Evolutionary conservation across 2,329 filamentous ascomycete species (phyloP).

Genomic region (Bipolaris cookei): DNA sequence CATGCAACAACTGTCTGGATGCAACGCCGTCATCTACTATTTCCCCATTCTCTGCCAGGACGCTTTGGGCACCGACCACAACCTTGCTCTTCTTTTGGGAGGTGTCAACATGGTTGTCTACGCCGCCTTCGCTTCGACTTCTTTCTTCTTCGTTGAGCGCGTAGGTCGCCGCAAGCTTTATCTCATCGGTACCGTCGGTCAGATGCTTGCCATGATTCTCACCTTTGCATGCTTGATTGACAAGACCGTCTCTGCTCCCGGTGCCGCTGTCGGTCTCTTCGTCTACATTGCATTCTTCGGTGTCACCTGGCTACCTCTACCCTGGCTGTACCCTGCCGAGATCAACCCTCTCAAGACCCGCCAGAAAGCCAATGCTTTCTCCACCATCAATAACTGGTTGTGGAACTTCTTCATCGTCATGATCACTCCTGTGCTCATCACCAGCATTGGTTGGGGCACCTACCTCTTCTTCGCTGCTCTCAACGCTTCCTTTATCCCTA

Average conservation of each 20-base stretch:
- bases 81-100: slow-evolving; percentile 54
- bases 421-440: slow-evolving; percentile 52
- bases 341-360: slow-evolving; percentile 62
- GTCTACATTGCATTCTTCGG: slow-evolving; percentile 73
- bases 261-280: slow-evolving; percentile 67
- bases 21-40: slow-evolving; percentile 55
- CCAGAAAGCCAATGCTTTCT: slow-evolving; percentile 62
- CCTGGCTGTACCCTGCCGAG: slow-evolving; percentile 63
- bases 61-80: slow-evolving; percentile 59
- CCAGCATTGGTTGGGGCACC: slow-evolving; percentile 49
- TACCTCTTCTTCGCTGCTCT: slow-evolving; percentile 60
- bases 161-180: slow-evolving; percentile 59
- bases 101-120: slow-evolving; percentile 64
- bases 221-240: slow-evolving; percentile 52
- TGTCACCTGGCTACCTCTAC: slow-evolving; percentile 68
- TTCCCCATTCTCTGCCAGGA: slow-evolving; percentile 52
- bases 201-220: slow-evolving; percentile 56
- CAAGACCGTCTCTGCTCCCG: slow-evolving; percentile 50
- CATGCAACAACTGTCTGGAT: slow-evolving; percentile 61
- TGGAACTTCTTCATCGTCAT: slow-evolving; percentile 58
- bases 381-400: slow-evolving; percentile 62
- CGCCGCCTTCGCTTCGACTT: slow-evolving; percentile 62
- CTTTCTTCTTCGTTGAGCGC: slow-evolving; percentile 70
- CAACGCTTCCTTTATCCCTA: slow-evolving; percentile 59
- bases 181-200: slow-evolving; percentile 56